Percentiles rank a stretch among this genome's conserved stretches.
These are phyloP conservation scores for Neurospora africana DNA, from an alignment of 495 filamentous ascomycete species.

Conservation along the genomic window DNA sequence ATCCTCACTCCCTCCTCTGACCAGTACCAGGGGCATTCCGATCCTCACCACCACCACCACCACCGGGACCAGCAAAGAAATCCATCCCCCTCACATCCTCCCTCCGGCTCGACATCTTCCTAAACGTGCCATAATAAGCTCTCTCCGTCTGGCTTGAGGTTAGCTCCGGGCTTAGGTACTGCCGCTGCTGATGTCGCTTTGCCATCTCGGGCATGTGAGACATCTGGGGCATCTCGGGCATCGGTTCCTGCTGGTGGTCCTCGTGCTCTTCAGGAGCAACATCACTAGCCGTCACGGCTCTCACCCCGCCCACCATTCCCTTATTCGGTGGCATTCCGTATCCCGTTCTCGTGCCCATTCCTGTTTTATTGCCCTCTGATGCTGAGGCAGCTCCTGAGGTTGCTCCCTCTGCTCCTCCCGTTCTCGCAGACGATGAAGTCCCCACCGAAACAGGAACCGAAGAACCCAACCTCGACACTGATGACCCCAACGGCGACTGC, in stretches of 20 bases:
- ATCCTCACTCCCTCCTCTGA: too few species aligned
- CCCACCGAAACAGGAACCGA: not conserved
- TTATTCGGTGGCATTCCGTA: not conserved
- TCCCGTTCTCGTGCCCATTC: not conserved
- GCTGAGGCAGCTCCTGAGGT: not conserved
- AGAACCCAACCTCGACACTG: not conserved
- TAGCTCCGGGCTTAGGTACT: not conserved
- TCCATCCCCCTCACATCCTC: not conserved
- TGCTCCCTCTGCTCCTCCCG: not conserved
- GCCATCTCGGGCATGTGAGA: not conserved
- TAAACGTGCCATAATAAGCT: not conserved
- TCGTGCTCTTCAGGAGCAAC: not conserved
- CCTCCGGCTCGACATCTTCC: not conserved
- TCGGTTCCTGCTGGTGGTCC: not conserved
- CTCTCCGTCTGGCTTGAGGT: not conserved
- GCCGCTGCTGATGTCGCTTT: conserved; percentile 46
- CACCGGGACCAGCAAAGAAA: not conserved
- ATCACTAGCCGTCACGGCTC: not conserved
- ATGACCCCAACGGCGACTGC: not conserved
- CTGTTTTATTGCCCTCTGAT: not conserved
- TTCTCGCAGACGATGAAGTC: not conserved
- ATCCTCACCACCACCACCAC: not conserved
- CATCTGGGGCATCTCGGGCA: not conserved
- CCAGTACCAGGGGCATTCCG: too few species aligned
- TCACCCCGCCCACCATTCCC: not conserved